Percentiles rank a stretch among this genome's conserved stretches.
phyloP scores from a whole-genome alignment of 2,329 filamentous ascomycete genomes.

The Gaeumannomyces sp. region DNA sequence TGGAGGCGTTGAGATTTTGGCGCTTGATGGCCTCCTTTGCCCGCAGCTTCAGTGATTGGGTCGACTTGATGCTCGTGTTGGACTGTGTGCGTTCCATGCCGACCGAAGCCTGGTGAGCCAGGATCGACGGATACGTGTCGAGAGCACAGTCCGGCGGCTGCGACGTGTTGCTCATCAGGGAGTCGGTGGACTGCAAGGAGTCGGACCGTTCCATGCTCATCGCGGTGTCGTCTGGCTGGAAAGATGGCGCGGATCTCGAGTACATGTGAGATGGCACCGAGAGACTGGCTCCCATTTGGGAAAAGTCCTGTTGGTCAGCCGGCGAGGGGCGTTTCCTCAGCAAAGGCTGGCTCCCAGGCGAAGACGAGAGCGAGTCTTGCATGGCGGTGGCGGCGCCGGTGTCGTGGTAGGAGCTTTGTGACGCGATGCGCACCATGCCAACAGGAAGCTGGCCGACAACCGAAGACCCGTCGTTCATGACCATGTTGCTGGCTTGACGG shows the following conservation, averaged over 20 bases:
- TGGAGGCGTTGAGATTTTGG: slow-evolving; percentile 36
- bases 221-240: slow-evolving; percentile 21
- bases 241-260: slow-evolving; percentile 21
- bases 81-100: slow-evolving; percentile 40
- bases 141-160: slow-evolving; percentile 3
- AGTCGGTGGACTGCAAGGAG: slow-evolving; percentile 22
- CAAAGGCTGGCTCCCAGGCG: neutral
- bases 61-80: slow-evolving; percentile 33
- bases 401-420: slow-evolving; percentile 24
- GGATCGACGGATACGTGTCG: slow-evolving; percentile 11
- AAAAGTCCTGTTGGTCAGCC: slow-evolving; percentile 21
- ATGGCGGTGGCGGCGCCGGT: neutral
- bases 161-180: neutral
- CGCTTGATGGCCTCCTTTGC: slow-evolving; percentile 41
- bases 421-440: slow-evolving; percentile 26
- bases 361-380: neutral
- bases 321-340: neutral
- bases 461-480: slow-evolving; percentile 24
- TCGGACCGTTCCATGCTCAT: slow-evolving; percentile 36
- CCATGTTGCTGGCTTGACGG: slow-evolving; percentile 23
- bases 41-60: slow-evolving; percentile 37
- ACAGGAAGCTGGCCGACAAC: slow-evolving; percentile 21
- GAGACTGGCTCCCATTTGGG: slow-evolving; percentile 32
- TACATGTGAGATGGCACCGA: slow-evolving; percentile 25
- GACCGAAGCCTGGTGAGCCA: slow-evolving; percentile 2